These are phyloP conservation scores for Sugiyamaella sp. DNA, from an alignment of 1,139 yeast species.

Conservation along the genomic window DNA sequence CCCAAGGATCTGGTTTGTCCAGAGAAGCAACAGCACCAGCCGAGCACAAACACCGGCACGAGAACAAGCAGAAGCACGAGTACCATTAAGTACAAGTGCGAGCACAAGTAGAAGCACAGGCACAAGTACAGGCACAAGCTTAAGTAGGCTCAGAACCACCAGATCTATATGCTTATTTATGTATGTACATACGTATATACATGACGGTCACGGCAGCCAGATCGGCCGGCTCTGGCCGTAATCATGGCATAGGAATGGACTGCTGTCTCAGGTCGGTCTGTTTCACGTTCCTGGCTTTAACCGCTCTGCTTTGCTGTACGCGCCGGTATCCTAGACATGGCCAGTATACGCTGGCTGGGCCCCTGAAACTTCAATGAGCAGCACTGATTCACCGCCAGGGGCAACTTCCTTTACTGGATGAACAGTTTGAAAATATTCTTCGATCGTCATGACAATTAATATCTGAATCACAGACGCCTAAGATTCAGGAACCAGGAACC, in stretches of 20 bases:
- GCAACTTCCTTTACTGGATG: background rate
- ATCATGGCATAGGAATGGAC: background rate
- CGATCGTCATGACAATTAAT: background rate
- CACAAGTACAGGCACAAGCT: no score
- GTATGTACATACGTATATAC: no score
- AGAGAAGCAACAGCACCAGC: no score
- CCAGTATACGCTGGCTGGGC: background rate
- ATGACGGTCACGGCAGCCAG: no score
- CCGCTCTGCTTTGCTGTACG: no score
- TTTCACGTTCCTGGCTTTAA: background rate
- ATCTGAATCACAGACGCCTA: background rate
- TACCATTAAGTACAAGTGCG: no score
- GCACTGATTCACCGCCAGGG: slow-evolving; percentile 1
- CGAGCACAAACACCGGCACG: no score
- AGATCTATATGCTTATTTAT: no score
- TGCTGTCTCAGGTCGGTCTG: background rate
- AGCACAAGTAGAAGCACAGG: no score
- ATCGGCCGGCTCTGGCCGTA: background rate
- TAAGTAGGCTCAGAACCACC: no score
- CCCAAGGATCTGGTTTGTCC: no score
- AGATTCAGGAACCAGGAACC: slow-evolving; percentile 2
- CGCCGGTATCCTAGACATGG: background rate
- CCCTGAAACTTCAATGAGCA: background rate
- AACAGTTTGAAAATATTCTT: background rate
- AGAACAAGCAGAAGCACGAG: no score